A percentile compares a stretch with the other conserved stretches of the same genome.
Conservation (phyloP, 805 yeast species). For the Yarrowia yakushimensis region DNA sequence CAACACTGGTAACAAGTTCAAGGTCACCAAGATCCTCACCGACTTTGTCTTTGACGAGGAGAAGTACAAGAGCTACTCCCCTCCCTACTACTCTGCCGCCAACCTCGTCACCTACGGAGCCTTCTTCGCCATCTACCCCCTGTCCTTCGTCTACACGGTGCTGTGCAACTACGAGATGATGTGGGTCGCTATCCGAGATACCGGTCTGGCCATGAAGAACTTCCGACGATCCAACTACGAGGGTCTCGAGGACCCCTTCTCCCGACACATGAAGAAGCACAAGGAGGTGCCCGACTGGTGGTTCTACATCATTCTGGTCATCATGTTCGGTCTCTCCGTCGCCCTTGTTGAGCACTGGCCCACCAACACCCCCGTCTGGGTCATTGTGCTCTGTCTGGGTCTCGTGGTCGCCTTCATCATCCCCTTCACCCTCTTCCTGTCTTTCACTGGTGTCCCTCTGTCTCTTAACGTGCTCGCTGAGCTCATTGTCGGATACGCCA, state of each 20-base stretch:
- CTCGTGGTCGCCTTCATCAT: slow-evolving; percentile 54
- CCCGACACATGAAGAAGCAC: slow-evolving; percentile 48
- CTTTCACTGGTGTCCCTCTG: slow-evolving; percentile 54
- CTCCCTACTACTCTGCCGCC: slow-evolving; percentile 62
- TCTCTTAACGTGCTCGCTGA: slow-evolving; percentile 61
- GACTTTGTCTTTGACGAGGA: slow-evolving; percentile 41
- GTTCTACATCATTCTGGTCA: slow-evolving; percentile 50
- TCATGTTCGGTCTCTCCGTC: slow-evolving; percentile 41
- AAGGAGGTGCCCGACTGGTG: slow-evolving; percentile 75
- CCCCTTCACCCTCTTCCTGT: slow-evolving; percentile 55
- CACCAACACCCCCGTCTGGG: slow-evolving; percentile 57
- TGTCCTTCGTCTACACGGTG: slow-evolving; percentile 36
- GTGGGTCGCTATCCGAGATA: slow-evolving; percentile 30
- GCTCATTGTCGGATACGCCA: slow-evolving; percentile 59
- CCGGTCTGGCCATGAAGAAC: not conserved
- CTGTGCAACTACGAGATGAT: slow-evolving; percentile 26
- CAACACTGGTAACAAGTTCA: slow-evolving; percentile 49
- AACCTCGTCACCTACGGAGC: slow-evolving; percentile 46
- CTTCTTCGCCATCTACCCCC: slow-evolving; percentile 49
- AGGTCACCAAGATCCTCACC: slow-evolving; percentile 46
- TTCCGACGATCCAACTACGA: slow-evolving; percentile 10
- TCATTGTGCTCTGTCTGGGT: slow-evolving; percentile 53
- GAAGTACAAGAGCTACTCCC: slow-evolving; percentile 55
- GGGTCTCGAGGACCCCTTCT: slow-evolving; percentile 30
- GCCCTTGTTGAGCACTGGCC: slow-evolving; percentile 40